Evolutionary conservation across 2,329 filamentous ascomycete species (phyloP), one percentile per base, ranked within the genome.

Genomic region (Penicillium brevicompactum): DNA sequence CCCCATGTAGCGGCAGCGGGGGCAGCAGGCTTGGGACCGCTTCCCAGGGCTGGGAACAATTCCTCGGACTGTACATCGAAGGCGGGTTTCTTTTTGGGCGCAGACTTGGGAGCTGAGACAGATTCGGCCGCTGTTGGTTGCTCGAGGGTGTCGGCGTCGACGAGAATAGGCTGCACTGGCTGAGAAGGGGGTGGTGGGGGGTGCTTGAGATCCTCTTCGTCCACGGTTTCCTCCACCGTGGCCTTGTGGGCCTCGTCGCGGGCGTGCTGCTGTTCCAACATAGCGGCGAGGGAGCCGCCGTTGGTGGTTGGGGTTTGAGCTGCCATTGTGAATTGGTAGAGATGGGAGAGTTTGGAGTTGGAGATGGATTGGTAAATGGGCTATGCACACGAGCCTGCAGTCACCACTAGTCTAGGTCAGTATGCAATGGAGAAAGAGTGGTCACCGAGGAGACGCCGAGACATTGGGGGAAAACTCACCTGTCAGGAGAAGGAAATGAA

Each of bases 31-130:
- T 92, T 92, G 50, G 86, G 80, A 6, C 76, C 84, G 59, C 84
- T 82, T 51, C 92, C 93, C 45, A 99, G 84, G 65, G 92, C 87
- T n/a, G 94, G 94, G 82, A 99, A 99, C 56, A 90, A 80, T 75
- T 97, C 92, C 70, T 95, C 90, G 16, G 91, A 96, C 68, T 90
- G 84, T 18, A 91, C 92, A 74, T 97, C 91, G 58, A 97, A 78
- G 49, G 81, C 71, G 2, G 78, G 72, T 32, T 80, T 74, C 57
- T 70, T 74, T 57, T 69, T 69, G 9, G 68, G 58, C 31, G 70
- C 69, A 24, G 70, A 56, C 53, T 84, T 79, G 34, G 67, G 46
- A 72, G 73, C 49, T 50, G 78, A 70, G 37, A 65, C 65, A 48
- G 74, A 58, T 46, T 65, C 58, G 41, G 67, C 61, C 41, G 67